Conservation (phyloP, 1,284 basidiomycete genomes). For the Agroathelia rolfsii region DNA sequence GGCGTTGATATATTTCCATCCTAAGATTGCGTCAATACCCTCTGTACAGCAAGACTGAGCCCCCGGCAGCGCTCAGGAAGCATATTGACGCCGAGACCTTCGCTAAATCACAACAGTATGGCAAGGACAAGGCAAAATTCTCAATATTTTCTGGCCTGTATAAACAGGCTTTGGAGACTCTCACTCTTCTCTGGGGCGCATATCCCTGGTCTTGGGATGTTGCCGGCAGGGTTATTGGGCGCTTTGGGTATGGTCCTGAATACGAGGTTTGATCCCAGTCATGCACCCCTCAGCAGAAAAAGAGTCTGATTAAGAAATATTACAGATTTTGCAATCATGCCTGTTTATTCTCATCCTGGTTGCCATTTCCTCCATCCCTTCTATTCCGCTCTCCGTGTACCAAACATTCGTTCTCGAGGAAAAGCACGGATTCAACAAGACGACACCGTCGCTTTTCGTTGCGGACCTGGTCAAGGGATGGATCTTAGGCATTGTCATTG, state of each 20-base stretch:
- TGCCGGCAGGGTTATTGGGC: slow-evolving; percentile 40
- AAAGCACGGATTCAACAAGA: slow-evolving; percentile 96
- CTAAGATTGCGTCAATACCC: slow-evolving; percentile 75
- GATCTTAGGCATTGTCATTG: slow-evolving; percentile 66
- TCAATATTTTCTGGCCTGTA: slow-evolving; percentile 65
- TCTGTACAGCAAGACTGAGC: slow-evolving; percentile 68
- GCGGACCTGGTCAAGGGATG: slow-evolving; percentile 77
- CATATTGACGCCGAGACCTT: slow-evolving; percentile 74
- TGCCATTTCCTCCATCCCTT: slow-evolving; percentile 57
- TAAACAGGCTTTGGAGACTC: slow-evolving; percentile 64
- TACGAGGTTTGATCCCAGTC: slow-evolving; percentile 45
- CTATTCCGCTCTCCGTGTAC: slow-evolving; percentile 72
- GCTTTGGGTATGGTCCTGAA: slow-evolving; percentile 52
- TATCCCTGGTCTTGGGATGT: slow-evolving; percentile 74
- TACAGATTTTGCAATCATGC: slow-evolving; percentile 76
- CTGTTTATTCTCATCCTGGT: slow-evolving; percentile 66
- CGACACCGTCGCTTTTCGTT: slow-evolving; percentile 66
- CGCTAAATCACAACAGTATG: slow-evolving; percentile 85
- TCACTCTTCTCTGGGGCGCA: slow-evolving; percentile 64
- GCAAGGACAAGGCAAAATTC: slow-evolving; percentile 87
- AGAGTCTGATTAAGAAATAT: slow-evolving; percentile 7
- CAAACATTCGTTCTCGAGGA: slow-evolving; percentile 92
- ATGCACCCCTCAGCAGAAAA: slow-evolving; percentile 6
- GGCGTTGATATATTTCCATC: slow-evolving; percentile 5
- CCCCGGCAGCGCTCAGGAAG: slow-evolving; percentile 63